These are phyloP conservation scores for Candida tunisiensis DNA, from an alignment of 1,139 yeast genomes.

Conservation along the genomic window DNA sequence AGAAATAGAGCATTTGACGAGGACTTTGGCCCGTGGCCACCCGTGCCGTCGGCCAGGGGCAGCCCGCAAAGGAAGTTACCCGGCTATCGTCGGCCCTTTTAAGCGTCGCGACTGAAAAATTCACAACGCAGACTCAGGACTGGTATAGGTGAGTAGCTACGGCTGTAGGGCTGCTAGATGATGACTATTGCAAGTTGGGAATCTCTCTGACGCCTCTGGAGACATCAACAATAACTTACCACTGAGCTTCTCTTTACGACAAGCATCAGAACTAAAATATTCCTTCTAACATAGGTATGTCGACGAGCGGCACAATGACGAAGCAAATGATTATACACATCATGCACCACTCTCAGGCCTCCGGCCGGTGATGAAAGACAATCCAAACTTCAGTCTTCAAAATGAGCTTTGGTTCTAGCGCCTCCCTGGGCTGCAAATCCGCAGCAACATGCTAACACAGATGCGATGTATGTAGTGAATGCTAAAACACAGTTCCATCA, in stretches of 20 bases:
- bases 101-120: no score
- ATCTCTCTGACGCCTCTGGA: conserved; percentile 19
- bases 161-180: conserved; percentile 5
- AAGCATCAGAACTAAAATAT: background rate
- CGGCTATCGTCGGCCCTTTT: no score
- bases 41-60: no score
- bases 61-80: no score
- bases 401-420: conserved; percentile 8
- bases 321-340: conserved; percentile 5
- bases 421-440: background rate
- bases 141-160: background rate
- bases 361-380: conserved; percentile 11
- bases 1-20: no score
- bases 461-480: background rate
- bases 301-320: background rate
- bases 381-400: conserved; percentile 17
- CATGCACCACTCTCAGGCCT: conserved; percentile 19
- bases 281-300: background rate
- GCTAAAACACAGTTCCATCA: conserved; percentile 41
- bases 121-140: background rate
- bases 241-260: conserved; percentile 7
- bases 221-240: conserved; percentile 10
- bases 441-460: background rate
- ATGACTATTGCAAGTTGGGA: conserved; percentile 17
- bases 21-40: no score